Evolutionary conservation across 1,284 basidiomycete genomes (phyloP).

Genomic region (Flammula alnicola): DNA sequence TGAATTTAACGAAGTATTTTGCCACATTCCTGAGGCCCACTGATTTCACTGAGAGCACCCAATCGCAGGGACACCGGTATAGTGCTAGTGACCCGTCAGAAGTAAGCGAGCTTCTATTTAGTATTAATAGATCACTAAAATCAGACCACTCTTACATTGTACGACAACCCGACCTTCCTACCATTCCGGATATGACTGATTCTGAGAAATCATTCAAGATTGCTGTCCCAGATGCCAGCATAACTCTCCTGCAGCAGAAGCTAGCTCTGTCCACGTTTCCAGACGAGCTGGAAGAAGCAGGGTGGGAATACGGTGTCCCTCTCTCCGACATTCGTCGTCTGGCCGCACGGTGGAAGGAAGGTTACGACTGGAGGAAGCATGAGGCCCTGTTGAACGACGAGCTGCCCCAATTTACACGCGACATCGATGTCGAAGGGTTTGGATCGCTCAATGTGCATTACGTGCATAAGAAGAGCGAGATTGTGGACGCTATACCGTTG

Average conservation of each 20-base stretch:
- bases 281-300: constrained; percentile 52
- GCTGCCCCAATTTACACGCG: constrained; percentile 54
- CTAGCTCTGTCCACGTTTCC: constrained; percentile 47
- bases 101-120: no score
- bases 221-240: constrained; percentile 40
- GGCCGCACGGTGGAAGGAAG: constrained; percentile 46
- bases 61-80: no score
- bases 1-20: no score
- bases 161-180: no score
- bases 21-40: no score
- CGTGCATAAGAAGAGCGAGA: constrained; percentile 50
- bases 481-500: constrained; percentile 49
- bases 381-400: constrained; percentile 49
- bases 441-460: constrained; percentile 54
- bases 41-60: no score
- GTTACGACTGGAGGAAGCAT: constrained; percentile 54
- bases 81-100: no score
- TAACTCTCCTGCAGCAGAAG: constrained; percentile 42
- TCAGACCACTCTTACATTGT: no score
- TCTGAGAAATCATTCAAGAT: constrained; percentile 47
- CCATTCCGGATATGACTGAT: no score
- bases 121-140: no score
- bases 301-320: constrained; percentile 52
- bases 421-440: constrained; percentile 48
- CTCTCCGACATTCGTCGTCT: constrained; percentile 50